Evolutionary conservation across 129 eudicot species (phyloP), one percentile per base, ranked within the genome.

Genomic region (Centaurea solstitialis): DNA sequence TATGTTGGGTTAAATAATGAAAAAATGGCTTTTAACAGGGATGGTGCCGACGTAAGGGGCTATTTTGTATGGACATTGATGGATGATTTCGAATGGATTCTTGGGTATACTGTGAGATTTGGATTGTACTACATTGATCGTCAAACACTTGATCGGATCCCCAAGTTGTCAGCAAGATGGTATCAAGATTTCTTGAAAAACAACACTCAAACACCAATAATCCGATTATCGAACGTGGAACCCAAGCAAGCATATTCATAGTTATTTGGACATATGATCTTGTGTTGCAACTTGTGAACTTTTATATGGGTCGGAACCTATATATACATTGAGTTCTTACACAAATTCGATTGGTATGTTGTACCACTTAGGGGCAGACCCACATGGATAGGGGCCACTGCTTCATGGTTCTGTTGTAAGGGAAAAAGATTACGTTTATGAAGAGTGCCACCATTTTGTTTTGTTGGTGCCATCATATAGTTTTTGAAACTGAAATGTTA

Each of bases 41-140:
- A 91, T 33, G 99, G 97, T 12, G 98, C 95, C 11, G 90, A 95
- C 74, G 97, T 95, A 15, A 87, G 88, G 24, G 98, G 99, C 50
- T 95, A 95, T 79, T 92, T 93, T 38, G 75, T 87, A 77, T 92
- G 99, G 99, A 87, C 90, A 23, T 85, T 95, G 77, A 89, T 95
- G 92, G 98, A 95, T 73, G 86, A 89, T 84, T 93, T 87, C 53
- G 99, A 95, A 84, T 93, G 98, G 99, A 23, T 68, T 22, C 26
- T 75, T 20, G 99, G 99, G 4, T 95, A 89, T 26, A 28, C 3
- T 30, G 6, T 23, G 8, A 88, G 70, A 69, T 91, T 86, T 0
- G 98, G 99, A 23, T 53, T 95, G 6, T 87, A 95, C 86, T 81
- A 87, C 76, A 80, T 93, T 5, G 89, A 95, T 61, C 85, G 71